Conservation (phyloP, 371 early-diverging fungal species). For the Mortierella sp. region DNA sequence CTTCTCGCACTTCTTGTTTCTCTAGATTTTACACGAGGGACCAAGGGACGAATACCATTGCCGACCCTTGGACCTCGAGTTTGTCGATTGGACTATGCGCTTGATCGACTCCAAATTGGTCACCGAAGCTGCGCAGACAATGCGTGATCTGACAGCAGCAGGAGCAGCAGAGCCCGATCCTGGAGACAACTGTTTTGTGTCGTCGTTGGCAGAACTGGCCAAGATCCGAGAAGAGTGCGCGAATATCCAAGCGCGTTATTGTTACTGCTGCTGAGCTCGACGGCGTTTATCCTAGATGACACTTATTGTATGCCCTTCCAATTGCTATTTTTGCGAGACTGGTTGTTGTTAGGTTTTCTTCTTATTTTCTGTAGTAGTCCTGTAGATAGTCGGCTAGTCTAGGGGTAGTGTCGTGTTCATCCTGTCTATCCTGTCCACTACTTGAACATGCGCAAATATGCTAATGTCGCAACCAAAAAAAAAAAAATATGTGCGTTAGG, state of each 20-base stretch:
- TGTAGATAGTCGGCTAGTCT: neutral
- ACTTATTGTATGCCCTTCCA: neutral
- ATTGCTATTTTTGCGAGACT: neutral
- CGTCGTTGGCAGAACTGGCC: neutral
- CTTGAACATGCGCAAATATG: constrained; percentile 63
- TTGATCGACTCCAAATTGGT: neutral
- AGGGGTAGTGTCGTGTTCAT: neutral
- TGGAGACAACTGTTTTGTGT: neutral
- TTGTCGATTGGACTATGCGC: neutral
- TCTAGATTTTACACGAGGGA: neutral
- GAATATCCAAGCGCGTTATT: neutral
- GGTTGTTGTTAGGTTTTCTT: neutral
- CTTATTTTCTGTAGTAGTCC: neutral
- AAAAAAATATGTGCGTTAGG: neutral
- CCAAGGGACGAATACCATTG: neutral
- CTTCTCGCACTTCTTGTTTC: neutral
- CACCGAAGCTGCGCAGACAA: neutral
- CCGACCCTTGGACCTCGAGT: neutral
- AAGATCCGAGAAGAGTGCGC: neutral
- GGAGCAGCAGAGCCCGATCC: neutral
- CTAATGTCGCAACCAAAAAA: constrained; percentile 20
- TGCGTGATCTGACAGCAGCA: neutral
- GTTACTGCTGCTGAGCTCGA: neutral
- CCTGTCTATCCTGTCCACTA: constrained; percentile 11
- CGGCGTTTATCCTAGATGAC: neutral